Percentiles rank a stretch among this genome's conserved stretches.
Evolutionary conservation across 2,329 filamentous ascomycete genomes (phyloP).

Genomic region (Colletotrichum orchidophilum): DNA sequence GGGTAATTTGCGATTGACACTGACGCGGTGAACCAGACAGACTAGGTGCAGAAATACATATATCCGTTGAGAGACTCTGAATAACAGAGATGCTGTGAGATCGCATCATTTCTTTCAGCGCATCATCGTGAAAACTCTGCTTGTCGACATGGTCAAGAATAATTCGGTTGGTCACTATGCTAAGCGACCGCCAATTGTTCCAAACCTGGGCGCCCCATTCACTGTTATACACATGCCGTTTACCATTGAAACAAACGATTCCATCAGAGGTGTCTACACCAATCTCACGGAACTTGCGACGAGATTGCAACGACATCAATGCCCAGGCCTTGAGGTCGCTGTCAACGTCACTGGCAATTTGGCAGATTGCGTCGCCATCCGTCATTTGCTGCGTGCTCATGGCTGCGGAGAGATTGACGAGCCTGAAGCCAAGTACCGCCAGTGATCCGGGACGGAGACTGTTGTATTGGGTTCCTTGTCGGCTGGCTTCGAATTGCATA

Average conservation of each 20-base stretch:
- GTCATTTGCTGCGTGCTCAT: constrained; percentile 32
- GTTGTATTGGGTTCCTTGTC: not conserved
- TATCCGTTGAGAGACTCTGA: not conserved
- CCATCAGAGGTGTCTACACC: not conserved
- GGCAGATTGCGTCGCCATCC: constrained; percentile 26
- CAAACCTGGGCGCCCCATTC: constrained; percentile 35
- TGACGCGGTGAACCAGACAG: constrained; percentile 1
- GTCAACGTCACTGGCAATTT: constrained; percentile 1
- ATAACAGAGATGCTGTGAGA: not conserved
- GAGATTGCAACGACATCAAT: not conserved
- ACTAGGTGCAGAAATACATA: constrained; percentile 4
- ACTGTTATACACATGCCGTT: constrained; percentile 32
- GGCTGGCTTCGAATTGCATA: constrained; percentile 7
- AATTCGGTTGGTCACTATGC: constrained; percentile 33
- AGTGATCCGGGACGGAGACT: constrained; percentile 17
- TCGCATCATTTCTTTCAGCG: not conserved
- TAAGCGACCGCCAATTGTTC: constrained; percentile 37
- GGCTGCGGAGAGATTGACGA: constrained; percentile 36
- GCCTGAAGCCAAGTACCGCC: constrained; percentile 30
- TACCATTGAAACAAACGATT: constrained; percentile 20
- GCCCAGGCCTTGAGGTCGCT: constrained; percentile 6
- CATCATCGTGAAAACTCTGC: not conserved
- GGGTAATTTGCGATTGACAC: not conserved
- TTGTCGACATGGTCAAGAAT: constrained; percentile 7
- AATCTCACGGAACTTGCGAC: not conserved